phyloP scores from a whole-genome alignment of 148 eudicot genomes.

The Oxyria digyna region DNA sequence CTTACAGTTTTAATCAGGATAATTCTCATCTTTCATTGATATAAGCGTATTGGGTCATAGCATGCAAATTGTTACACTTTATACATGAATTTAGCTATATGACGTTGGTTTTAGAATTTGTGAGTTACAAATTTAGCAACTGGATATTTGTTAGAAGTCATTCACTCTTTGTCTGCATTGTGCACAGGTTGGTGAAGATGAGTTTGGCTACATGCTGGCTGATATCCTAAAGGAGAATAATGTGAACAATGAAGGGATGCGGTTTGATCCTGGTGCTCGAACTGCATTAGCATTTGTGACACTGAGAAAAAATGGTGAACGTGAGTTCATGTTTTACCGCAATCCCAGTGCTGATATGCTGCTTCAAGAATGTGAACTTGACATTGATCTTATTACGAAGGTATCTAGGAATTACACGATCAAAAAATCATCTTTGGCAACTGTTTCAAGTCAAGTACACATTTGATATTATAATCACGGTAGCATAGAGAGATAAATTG shows the following conservation, averaged over 20 bases:
- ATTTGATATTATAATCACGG: neutral
- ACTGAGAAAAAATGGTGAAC: slow-evolving; percentile 81
- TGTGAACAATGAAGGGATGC: slow-evolving; percentile 84
- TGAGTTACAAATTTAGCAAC: neutral
- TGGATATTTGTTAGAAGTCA: neutral
- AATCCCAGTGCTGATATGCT: slow-evolving; percentile 99
- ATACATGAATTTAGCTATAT: neutral
- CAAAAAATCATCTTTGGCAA: neutral
- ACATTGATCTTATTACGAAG: slow-evolving; percentile 72
- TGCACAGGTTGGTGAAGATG: slow-evolving; percentile 95
- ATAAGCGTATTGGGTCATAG: neutral
- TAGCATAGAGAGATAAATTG: neutral
- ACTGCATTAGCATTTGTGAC: slow-evolving; percentile 99
- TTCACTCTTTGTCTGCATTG: neutral
- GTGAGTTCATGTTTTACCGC: slow-evolving; percentile 98
- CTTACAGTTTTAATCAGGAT: too few species aligned
- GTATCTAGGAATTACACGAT: slow-evolving; percentile 21
- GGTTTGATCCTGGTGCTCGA: slow-evolving; percentile 94
- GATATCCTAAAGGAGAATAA: slow-evolving; percentile 80
- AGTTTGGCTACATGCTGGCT: slow-evolving; percentile 98
- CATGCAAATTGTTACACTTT: neutral
- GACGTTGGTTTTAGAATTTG: neutral
- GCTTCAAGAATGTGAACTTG: slow-evolving; percentile 80
- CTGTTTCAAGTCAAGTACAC: neutral
- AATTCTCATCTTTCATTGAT: neutral